Evolutionary conservation across 2,329 filamentous ascomycete genomes (phyloP), one percentile per base, ranked within the genome.

Genomic region (Triangularia verruculosa): DNA sequence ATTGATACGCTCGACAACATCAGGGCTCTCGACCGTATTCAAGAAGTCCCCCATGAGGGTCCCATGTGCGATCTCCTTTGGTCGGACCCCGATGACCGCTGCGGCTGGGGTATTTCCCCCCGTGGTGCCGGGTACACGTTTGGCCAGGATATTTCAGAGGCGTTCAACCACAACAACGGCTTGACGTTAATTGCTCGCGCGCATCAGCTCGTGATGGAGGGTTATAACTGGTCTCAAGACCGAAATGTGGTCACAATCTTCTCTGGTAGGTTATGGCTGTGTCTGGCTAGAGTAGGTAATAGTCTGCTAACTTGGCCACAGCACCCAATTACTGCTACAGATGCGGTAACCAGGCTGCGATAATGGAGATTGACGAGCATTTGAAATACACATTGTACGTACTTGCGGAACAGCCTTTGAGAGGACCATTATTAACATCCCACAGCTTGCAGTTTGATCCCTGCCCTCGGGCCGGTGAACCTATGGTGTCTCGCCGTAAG

Each of bases 341-440:
- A 77, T 99, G 95, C 76, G 95, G 95, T 75, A 99, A 99, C 80
- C 95, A 98, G 80, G 95, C 95, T 63, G 95, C 95, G n/a, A 98
- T 99, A 78, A 99, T 99, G 95, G 95, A 98, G 80, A 99, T 99
- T 78, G 95, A 98, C 70, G 95, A 99, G 81, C 93, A 98, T 78
- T 82, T 99, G 76, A 98, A 99, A 83, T 99, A 98, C 80, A 98
- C 95, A 74, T 98, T 99, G 94, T 97, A 86, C 79, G 93, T 88
- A 4, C 39, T 47, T 47, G 39, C n/a, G n/a, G n/a, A 15, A 15
- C 9, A 27, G 22, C 9, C n/a, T 54, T 27, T 54, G 30, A 6
- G 17, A 28, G n/a, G n/a, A 7, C 5, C 9, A 53, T 17, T 25
- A 17, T 62, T 69, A 60, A 68, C 43, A 22, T 34, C n/a, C 27